Percentiles rank a stretch among this genome's conserved stretches.
Conservation (phyloP, 2,329 filamentous ascomycete species). For the Incumbomyces delicatus region DNA sequence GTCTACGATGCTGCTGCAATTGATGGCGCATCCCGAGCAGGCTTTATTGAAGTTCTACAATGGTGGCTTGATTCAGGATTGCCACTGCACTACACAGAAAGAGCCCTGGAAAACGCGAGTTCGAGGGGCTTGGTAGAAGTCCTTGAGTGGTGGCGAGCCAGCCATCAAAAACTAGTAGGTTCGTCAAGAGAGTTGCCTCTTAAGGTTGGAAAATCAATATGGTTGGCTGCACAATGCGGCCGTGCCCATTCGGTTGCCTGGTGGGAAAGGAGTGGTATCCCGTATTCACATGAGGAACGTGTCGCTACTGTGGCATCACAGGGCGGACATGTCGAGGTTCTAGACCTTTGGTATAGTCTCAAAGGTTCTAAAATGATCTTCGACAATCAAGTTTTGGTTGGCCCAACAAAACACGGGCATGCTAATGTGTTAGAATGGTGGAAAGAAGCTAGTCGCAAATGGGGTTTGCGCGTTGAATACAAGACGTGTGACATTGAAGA, state of each 20-base stretch:
- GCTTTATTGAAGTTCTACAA: conserved; percentile 74
- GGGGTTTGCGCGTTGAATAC: conserved; percentile 70
- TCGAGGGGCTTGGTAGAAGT: conserved; percentile 75
- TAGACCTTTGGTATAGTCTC: conserved; percentile 71
- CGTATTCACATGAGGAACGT: conserved; percentile 68
- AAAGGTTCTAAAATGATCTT: conserved; percentile 71
- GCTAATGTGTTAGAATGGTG: conserved; percentile 86
- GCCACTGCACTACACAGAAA: conserved; percentile 73
- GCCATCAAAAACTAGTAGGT: conserved; percentile 21
- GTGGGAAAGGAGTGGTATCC: conserved; percentile 77
- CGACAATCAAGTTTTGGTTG: conserved; percentile 73
- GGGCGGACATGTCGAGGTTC: conserved; percentile 72
- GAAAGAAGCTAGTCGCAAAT: conserved; percentile 44
- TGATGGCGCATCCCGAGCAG: conserved; percentile 76
- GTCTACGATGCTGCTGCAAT: conserved; percentile 79
- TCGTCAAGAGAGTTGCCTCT: conserved; percentile 44
- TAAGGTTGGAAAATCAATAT: conserved; percentile 74
- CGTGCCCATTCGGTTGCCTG: conserved; percentile 68
- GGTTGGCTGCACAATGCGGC: conserved; percentile 75
- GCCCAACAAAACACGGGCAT: conserved; percentile 78
- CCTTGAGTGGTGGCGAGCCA: conserved; percentile 82
- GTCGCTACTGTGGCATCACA: conserved; percentile 77
- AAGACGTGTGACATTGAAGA: conserved; percentile 94
- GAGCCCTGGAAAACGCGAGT: conserved; percentile 78
- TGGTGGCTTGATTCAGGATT: conserved; percentile 84